Evolutionary conservation across 2,329 filamentous ascomycete genomes (phyloP).

Genomic region (Colletotrichum horii): DNA sequence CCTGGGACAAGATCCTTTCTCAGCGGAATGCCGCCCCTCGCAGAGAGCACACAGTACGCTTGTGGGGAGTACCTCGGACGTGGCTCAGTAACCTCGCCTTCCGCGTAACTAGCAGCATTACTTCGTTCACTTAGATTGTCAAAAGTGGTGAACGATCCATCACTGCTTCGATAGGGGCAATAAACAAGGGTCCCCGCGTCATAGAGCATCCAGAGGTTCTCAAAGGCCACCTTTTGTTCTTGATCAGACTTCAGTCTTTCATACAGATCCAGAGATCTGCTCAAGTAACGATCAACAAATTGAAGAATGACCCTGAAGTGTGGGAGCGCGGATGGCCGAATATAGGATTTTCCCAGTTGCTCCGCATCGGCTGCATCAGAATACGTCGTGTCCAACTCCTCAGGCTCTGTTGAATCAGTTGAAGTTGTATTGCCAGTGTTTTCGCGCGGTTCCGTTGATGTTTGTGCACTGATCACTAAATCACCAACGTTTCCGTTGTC

Average conservation of each 20-base stretch:
- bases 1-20: background rate
- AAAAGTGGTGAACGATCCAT: background rate
- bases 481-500: background rate
- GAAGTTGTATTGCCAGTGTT: background rate
- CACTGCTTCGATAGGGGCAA: background rate
- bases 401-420: background rate
- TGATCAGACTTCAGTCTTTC: background rate
- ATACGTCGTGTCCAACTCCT: too few relatives aligned
- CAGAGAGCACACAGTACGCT: slow-evolving; percentile 22
- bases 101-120: background rate
- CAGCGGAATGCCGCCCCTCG: slow-evolving; percentile 18
- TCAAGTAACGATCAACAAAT: background rate
- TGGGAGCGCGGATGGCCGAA: background rate
- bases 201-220: slow-evolving; percentile 33
- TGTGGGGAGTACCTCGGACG: slow-evolving; percentile 14
- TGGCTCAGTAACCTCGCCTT: background rate
- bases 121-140: background rate
- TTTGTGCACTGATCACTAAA: background rate
- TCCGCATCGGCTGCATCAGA: background rate
- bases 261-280: background rate
- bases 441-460: background rate
- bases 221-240: slow-evolving; percentile 18
- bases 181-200: slow-evolving; percentile 23
- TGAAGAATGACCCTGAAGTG: background rate
- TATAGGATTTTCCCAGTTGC: background rate